phyloP scores from a whole-genome alignment of 345 rosid genomes.

The Zanthoxylum bungeanum region DNA sequence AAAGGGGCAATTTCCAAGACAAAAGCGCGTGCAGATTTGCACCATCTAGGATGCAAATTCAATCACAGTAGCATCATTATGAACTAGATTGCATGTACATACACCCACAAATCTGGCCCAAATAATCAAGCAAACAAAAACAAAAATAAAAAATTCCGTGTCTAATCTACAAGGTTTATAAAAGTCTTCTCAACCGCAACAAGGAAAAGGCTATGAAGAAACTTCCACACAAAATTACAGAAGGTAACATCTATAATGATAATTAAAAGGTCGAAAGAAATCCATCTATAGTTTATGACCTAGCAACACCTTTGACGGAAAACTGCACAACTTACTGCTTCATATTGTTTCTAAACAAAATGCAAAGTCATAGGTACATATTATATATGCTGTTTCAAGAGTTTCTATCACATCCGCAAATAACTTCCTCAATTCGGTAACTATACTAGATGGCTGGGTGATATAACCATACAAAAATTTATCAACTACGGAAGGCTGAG shows the following conservation, averaged over 20 bases:
- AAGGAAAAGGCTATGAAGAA: background rate
- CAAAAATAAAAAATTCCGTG: background rate
- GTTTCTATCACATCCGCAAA: background rate
- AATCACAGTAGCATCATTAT: background rate
- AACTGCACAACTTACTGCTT: background rate
- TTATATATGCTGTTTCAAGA: background rate
- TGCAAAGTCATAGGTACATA: background rate
- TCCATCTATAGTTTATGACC: background rate
- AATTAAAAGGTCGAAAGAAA: background rate
- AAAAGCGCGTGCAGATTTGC: background rate
- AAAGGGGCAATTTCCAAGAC: background rate
- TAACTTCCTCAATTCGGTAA: background rate
- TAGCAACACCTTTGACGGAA: background rate
- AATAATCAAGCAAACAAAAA: background rate
- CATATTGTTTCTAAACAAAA: background rate
- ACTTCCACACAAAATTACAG: background rate
- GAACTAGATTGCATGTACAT: background rate
- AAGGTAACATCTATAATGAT: background rate
- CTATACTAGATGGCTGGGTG: background rate
- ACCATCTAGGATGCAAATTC: background rate
- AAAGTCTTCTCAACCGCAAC: background rate
- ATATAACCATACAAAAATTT: background rate
- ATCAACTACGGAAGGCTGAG: background rate
- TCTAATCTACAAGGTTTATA: background rate
- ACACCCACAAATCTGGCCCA: background rate